These are phyloP conservation scores for Linnemannia zychae DNA, from an alignment of 192 early-diverging fungal species.

Conservation along the genomic window DNA sequence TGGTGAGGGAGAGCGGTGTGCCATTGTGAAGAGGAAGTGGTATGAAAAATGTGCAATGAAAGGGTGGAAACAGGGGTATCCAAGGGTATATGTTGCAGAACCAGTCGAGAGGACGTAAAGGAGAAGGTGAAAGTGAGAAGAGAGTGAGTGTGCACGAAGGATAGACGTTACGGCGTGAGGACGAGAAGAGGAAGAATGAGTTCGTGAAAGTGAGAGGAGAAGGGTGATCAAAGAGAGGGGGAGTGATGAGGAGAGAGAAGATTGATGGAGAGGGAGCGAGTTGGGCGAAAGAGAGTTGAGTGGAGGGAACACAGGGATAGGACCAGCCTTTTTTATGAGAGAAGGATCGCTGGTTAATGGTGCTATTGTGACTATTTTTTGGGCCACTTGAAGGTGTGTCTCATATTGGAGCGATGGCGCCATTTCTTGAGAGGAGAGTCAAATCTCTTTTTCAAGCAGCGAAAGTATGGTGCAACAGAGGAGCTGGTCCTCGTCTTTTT, in stretches of 20 bases:
- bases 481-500: neutral
- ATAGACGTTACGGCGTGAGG: neutral
- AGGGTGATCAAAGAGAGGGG: neutral
- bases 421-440: conserved; percentile 2
- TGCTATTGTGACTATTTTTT: conserved; percentile 8
- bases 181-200: neutral
- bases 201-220: neutral
- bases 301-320: neutral
- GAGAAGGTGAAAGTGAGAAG: neutral
- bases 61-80: neutral
- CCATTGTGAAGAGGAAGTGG: conserved; percentile 1
- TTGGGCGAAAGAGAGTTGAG: neutral
- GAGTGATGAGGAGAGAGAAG: neutral
- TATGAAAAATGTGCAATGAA: neutral
- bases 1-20: conserved; percentile 3
- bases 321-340: neutral
- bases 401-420: neutral
- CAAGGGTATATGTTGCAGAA: neutral
- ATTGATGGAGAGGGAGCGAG: neutral
- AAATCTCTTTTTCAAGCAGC: conserved; percentile 1
- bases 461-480: neutral
- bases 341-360: neutral
- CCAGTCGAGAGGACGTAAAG: neutral
- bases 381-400: neutral
- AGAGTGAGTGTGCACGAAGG: neutral